These are phyloP conservation scores for Eucalyptus marginata DNA, from an alignment of 345 rosid genomes.

Conservation along the genomic window DNA sequence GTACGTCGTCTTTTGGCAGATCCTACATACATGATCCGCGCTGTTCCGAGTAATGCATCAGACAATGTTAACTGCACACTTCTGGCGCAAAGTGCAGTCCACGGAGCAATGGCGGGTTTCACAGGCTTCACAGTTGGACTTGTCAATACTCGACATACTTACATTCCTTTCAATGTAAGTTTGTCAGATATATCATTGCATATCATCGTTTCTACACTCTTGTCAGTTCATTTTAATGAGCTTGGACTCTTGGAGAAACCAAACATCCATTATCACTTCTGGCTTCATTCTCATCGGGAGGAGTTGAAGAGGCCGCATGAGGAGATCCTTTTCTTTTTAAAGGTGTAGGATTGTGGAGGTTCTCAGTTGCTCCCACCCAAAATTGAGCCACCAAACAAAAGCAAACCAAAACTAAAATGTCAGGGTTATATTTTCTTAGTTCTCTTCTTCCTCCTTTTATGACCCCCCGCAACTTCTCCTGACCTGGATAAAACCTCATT, in stretches of 20 bases:
- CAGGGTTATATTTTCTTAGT: not conserved
- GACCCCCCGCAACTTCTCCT: not conserved
- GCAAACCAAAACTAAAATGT: not conserved
- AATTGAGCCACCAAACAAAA: not conserved
- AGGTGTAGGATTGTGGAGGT: not conserved
- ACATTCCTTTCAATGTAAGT: constrained; percentile 63
- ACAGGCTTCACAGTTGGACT: constrained; percentile 77
- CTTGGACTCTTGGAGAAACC: not conserved
- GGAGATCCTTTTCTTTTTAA: not conserved
- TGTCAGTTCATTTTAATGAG: not conserved
- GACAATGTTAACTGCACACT: constrained; percentile 90
- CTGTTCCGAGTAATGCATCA: constrained; percentile 72
- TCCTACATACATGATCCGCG: constrained; percentile 90
- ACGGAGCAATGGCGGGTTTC: constrained; percentile 91
- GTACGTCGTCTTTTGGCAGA: constrained; percentile 23
- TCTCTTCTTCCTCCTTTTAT: not conserved
- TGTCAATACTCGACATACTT: constrained; percentile 74
- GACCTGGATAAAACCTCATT: not conserved
- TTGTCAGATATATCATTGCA: not conserved
- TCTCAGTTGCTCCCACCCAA: not conserved
- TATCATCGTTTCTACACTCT: not conserved
- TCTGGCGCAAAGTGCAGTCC: constrained; percentile 82
- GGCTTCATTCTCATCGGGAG: not conserved
- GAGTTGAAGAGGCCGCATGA: not conserved
- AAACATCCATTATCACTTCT: not conserved